These are phyloP conservation scores for Acanthamoeba quina DNA, from an alignment of 208 protist genomes.

Conservation along the genomic window DNA sequence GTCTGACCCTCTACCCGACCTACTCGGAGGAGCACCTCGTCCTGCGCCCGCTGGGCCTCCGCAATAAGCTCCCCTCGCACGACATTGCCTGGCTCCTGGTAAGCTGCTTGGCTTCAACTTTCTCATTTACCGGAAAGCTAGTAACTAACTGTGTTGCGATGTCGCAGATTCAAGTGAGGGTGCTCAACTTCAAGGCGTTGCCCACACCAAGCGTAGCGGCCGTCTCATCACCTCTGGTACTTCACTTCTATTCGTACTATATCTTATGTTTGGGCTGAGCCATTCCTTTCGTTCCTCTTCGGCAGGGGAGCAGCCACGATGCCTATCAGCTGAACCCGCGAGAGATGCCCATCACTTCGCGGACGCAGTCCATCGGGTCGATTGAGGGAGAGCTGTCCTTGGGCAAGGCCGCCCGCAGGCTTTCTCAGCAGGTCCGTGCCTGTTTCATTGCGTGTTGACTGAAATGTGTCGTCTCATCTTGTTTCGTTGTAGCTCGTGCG, in stretches of 20 bases:
- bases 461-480: background rate
- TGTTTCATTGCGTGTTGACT: background rate
- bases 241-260: no score
- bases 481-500: background rate
- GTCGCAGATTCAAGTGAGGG: background rate
- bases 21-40: slow-evolving; percentile 34
- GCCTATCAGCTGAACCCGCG: background rate
- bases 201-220: background rate
- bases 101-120: background rate
- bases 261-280: no score
- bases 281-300: background rate
- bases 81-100: slow-evolving; percentile 20
- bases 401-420: background rate
- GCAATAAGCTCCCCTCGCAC: background rate
- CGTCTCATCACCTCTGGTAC: no score
- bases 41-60: background rate
- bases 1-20: background rate
- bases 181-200: slow-evolving; percentile 26
- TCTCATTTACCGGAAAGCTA: background rate
- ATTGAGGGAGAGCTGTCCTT: background rate
- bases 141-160: background rate
- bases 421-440: background rate
- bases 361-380: background rate
- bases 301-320: background rate
- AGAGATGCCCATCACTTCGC: background rate